Evolutionary conservation across 345 rosid genomes (phyloP).

Genomic region (Citropsis articulata): DNA sequence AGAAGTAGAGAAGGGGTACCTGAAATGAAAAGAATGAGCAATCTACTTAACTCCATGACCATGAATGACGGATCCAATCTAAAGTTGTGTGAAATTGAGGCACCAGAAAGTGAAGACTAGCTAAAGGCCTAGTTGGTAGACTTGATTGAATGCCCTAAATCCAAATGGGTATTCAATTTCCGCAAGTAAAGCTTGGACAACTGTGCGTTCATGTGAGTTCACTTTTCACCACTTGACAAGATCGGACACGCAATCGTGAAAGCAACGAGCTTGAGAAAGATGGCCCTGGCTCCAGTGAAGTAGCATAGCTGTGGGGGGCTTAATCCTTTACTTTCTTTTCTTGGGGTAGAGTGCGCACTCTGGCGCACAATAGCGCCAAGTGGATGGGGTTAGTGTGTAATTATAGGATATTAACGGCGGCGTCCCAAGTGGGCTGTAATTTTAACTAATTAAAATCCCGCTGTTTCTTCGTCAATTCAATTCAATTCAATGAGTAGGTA

Average conservation of each 20-base stretch:
- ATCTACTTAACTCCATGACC: conserved; percentile 14
- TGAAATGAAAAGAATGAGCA: conserved; percentile 30
- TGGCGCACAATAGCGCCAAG: not conserved
- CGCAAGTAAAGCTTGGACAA: not conserved
- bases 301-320: not conserved
- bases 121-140: no score
- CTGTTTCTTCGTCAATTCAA: not conserved
- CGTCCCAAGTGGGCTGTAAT: not conserved
- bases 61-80: no score
- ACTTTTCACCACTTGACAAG: not conserved
- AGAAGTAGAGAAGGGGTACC: conserved; percentile 24
- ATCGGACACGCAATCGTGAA: not conserved
- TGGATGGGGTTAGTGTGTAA: not conserved
- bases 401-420: not conserved
- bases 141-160: no score
- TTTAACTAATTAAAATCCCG: not conserved
- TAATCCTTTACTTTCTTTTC: not conserved
- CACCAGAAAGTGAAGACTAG: no score
- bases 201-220: not conserved
- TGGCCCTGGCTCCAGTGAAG: not conserved
- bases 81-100: not conserved
- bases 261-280: not conserved
- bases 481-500: not conserved
- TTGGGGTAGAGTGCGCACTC: not conserved
- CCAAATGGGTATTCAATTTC: not conserved